A percentile compares a stretch with the other conserved stretches of the same genome.
Evolutionary conservation across 192 early-diverging fungal genomes (phyloP).

Genomic region (Umbelopsis ramanniana): DNA sequence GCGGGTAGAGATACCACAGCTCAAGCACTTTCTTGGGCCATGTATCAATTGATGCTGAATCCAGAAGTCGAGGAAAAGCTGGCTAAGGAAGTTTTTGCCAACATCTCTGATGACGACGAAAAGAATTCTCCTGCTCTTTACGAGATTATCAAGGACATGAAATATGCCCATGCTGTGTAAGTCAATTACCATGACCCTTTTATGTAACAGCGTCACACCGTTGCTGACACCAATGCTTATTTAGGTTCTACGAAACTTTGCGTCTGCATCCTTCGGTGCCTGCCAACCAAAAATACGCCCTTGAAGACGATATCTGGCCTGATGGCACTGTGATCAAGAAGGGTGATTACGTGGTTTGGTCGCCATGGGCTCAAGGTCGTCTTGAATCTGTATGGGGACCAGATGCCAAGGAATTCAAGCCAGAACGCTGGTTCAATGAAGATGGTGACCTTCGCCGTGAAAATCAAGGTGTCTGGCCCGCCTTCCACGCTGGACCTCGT

Average conservation of each 20-base stretch:
- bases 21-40: slow-evolving; percentile 53
- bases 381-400: slow-evolving; percentile 47
- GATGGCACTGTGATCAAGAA: slow-evolving; percentile 52
- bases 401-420: slow-evolving; percentile 52
- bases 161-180: slow-evolving; percentile 44
- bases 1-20: slow-evolving; percentile 54
- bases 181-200: not conserved
- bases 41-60: slow-evolving; percentile 45
- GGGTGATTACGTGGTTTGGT: slow-evolving; percentile 51
- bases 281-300: slow-evolving; percentile 49
- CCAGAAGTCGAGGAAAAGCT: slow-evolving; percentile 47
- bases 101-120: slow-evolving; percentile 23
- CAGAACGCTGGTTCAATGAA: slow-evolving; percentile 52
- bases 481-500: slow-evolving; percentile 58
- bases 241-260: slow-evolving; percentile 39
- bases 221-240: not conserved
- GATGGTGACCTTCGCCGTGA: slow-evolving; percentile 33
- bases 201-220: not conserved
- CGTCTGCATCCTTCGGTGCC: slow-evolving; percentile 53
- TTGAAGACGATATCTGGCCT: slow-evolving; percentile 55
- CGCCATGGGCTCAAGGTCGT: slow-evolving; percentile 45
- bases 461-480: slow-evolving; percentile 51
- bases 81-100: slow-evolving; percentile 38
- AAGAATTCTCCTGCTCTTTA: slow-evolving; percentile 27
- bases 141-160: slow-evolving; percentile 39